Conservation (phyloP, 176 grass and related monocot genomes). For the Musa acuminata region DNA sequence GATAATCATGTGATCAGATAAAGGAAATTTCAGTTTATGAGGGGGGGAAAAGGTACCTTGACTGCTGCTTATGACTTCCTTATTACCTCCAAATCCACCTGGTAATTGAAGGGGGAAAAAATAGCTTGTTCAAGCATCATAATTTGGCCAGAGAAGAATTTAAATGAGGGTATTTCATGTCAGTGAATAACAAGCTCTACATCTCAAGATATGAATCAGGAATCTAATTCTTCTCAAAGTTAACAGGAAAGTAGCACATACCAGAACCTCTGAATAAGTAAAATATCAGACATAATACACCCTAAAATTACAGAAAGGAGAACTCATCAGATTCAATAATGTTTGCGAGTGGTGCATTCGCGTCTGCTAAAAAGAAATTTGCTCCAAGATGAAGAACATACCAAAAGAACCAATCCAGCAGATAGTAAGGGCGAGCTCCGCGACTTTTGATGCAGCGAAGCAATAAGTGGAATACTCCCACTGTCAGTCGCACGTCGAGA, state of each 20-base stretch:
- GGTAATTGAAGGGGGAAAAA: background rate
- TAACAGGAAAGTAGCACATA: background rate
- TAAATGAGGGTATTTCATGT: background rate
- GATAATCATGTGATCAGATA: too few relatives aligned
- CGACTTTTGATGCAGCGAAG: background rate
- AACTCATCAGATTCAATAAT: background rate
- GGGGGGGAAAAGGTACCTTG: background rate
- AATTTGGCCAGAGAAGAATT: too few relatives aligned
- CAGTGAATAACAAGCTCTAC: too few relatives aligned
- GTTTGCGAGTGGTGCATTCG: background rate
- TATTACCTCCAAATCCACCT: background rate
- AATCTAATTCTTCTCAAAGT: too few relatives aligned
- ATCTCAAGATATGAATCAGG: too few relatives aligned
- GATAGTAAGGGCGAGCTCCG: background rate
- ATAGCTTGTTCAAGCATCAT: too few relatives aligned
- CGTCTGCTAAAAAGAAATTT: background rate
- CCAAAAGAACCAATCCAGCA: constrained; percentile 3
- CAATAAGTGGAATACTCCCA: background rate
- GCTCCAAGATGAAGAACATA: background rate
- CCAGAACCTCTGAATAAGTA: background rate
- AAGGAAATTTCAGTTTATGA: too few relatives aligned
- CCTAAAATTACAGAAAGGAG: background rate
- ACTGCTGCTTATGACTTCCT: background rate
- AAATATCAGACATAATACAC: background rate
- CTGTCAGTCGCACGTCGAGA: background rate